These are phyloP conservation scores for Naganishia vishniacii DNA, from an alignment of 768 basidiomycete genomes.

Conservation along the genomic window DNA sequence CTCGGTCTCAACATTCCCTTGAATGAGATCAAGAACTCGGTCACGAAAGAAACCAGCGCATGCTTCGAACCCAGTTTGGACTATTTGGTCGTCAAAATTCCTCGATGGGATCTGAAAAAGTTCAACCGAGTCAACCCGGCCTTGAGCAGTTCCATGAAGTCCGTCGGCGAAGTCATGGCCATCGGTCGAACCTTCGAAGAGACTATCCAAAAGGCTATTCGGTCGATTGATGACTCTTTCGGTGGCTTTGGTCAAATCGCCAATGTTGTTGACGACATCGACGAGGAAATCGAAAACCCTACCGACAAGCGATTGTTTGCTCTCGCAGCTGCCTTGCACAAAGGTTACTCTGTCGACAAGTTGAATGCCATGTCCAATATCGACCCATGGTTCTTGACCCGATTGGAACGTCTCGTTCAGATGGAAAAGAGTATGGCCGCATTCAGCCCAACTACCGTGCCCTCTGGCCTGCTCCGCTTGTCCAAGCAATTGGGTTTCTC, in stretches of 20 bases:
- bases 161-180: conserved; percentile 98
- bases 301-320: conserved; percentile 97
- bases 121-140: conserved; percentile 87
- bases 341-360: conserved; percentile 89
- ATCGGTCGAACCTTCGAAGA: conserved; percentile 98
- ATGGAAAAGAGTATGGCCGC: conserved; percentile 73
- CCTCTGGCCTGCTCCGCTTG: conserved; percentile 61
- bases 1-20: conserved; percentile 93
- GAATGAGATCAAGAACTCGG: conserved; percentile 95
- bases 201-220: conserved; percentile 95
- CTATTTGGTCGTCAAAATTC: conserved; percentile 96
- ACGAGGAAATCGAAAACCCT: conserved; percentile 85
- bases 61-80: conserved; percentile 98
- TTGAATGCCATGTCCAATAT: conserved; percentile 98
- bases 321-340: conserved; percentile 85
- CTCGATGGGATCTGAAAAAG: conserved; percentile 98
- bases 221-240: conserved; percentile 93
- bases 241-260: conserved; percentile 77
- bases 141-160: conserved; percentile 95
- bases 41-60: conserved; percentile 91
- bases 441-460: conserved; percentile 62
- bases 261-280: conserved; percentile 79
- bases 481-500: conserved; percentile 96
- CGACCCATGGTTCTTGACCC: conserved; percentile 96
- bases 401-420: conserved; percentile 72